Evolutionary conservation across 768 basidiomycete species (phyloP).

Genomic region (Coprinopsis marcescibilis): DNA sequence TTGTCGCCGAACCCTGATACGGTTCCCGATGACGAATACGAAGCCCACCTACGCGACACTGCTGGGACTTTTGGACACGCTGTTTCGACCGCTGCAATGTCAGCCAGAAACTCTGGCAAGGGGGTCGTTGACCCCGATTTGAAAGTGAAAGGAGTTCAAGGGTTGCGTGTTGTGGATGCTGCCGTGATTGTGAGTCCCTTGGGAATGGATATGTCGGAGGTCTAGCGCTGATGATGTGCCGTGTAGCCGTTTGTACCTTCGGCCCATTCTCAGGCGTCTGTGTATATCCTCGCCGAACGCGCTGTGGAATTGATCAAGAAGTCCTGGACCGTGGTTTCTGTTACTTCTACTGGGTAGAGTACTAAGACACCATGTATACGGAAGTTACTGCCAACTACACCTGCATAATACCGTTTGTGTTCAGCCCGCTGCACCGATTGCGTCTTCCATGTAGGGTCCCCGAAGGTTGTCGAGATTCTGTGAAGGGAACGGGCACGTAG

Average conservation of each 20-base stretch:
- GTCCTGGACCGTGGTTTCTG: too few species aligned
- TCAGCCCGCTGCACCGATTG: too few species aligned
- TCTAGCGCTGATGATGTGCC: background rate
- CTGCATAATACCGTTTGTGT: too few species aligned
- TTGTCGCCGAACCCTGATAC: background rate
- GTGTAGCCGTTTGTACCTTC: conserved; percentile 4
- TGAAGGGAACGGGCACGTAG: too few species aligned
- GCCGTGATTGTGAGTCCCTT: conserved; percentile 8
- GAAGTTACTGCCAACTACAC: too few species aligned
- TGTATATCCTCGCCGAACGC: conserved; percentile 8
- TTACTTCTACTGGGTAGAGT: too few species aligned
- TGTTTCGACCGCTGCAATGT: conserved; percentile 8
- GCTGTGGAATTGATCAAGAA: conserved; percentile 7
- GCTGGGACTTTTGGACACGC: conserved; percentile 6
- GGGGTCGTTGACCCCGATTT: conserved; percentile 14
- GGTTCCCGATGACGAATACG: conserved; percentile 1
- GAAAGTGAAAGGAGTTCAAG: conserved; percentile 5
- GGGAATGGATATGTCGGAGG: background rate
- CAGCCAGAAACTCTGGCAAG: background rate
- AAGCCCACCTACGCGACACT: background rate
- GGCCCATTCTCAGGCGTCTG: conserved; percentile 5
- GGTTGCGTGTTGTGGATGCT: conserved; percentile 11
- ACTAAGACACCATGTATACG: too few species aligned
- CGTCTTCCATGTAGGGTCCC: too few species aligned
- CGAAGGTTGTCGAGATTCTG: too few species aligned